phyloP scores from a whole-genome alignment of 495 filamentous ascomycete genomes.

The Aspergillus ellipticus region DNA sequence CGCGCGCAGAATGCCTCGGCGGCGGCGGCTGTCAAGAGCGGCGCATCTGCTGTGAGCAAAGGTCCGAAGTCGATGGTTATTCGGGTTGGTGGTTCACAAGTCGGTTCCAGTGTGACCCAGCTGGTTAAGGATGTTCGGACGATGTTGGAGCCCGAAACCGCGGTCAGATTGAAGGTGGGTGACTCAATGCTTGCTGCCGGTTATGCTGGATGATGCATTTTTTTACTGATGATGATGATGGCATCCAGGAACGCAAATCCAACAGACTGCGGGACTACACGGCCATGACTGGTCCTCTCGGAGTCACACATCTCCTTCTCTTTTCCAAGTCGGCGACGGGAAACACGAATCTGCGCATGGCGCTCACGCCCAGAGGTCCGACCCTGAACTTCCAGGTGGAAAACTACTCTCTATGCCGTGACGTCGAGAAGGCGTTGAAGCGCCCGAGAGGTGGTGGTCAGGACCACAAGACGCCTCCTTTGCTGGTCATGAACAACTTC shows the following conservation, averaged over 20 bases:
- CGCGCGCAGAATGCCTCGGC: constrained; percentile 60
- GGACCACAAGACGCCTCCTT: constrained; percentile 75
- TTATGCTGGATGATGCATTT: background rate
- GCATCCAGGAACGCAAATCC: constrained; percentile 69
- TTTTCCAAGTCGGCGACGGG: constrained; percentile 88
- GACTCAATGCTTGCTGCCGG: too few species aligned
- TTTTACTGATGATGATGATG: background rate
- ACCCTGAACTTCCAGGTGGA: constrained; percentile 96
- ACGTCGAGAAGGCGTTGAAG: constrained; percentile 75
- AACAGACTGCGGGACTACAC: constrained; percentile 92
- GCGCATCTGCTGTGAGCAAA: constrained; percentile 47
- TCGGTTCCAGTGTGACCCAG: constrained; percentile 87
- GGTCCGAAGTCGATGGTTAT: constrained; percentile 97
- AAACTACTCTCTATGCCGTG: constrained; percentile 89
- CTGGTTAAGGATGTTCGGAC: constrained; percentile 84
- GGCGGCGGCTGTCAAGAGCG: constrained; percentile 47
- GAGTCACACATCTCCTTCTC: constrained; percentile 89
- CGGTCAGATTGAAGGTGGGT: constrained; percentile 66
- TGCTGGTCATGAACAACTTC: constrained; percentile 99
- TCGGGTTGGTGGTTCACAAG: constrained; percentile 88
- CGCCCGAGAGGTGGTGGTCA: constrained; percentile 77
- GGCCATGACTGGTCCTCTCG: constrained; percentile 91
- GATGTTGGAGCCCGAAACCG: constrained; percentile 96
- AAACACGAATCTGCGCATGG: constrained; percentile 88
- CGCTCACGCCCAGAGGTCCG: constrained; percentile 83